Base-by-base conservation (phyloP, 192 early-diverging fungal genomes). In the Coemansia sp. region DNA sequence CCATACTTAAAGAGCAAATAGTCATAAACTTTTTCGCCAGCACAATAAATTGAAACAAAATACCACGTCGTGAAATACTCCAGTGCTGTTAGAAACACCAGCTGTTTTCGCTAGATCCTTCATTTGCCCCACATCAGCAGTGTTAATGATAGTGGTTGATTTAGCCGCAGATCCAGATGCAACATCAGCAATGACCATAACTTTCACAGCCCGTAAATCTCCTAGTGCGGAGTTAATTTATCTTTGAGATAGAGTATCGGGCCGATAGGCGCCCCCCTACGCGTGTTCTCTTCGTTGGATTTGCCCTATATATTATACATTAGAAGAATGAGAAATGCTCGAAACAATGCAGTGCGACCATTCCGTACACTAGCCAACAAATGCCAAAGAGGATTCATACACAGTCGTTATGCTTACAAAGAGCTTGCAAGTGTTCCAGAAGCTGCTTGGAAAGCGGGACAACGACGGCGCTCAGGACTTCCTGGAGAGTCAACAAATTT, bases 381-480 rank as follows among this genome's bases (percentile, higher is more conserved):
- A 46, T 10, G 39, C 17, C 39, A 46, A 46, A 46, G 39, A 1
- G 39, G 39, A 46, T 46, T 46, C 11, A 46, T 46, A 46, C 29
- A 31, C 27, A 3, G 57, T 19, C 29, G 17, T 30, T 17, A 33
- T 36, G 21, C 52, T 36, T 24, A 46, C 66, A 67, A 63, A 11
- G 65, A 67, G 27, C 60, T 73, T 14, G 71, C 65, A 6, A 67
- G 54, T 54, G 63, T 67, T 9, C 61, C 71, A 2, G 31, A 53
- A 29, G 27, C 51, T 20, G 19, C 71, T 20, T 77, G 75, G 75
- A 58, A 51, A 46, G 46, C 64, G 32, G 70, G 75, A 22, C 64
- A 39, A 25, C 54, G 54, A 9, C 19, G 5, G 9, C n/a, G 27
- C 27, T 11, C 58, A 24, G 59, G 23, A 14, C 14, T 5, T 42